Conservation (phyloP, 2,329 filamentous ascomycete genomes). For the Chrysoporthe deuterocubensis region DNA sequence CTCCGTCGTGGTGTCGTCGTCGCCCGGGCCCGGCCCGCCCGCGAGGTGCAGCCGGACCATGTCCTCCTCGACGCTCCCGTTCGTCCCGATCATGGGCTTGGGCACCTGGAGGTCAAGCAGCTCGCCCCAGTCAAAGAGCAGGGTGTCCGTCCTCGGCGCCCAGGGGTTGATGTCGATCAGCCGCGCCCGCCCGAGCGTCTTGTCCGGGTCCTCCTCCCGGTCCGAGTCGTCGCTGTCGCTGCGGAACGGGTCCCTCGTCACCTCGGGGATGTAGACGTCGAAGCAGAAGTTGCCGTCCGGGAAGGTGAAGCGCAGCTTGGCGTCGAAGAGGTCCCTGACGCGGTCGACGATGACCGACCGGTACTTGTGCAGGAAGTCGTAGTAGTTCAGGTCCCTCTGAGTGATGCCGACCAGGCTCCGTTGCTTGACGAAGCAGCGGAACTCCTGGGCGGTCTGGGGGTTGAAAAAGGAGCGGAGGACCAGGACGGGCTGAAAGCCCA, state of each 20-base stretch:
- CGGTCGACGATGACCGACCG: constrained; percentile 67
- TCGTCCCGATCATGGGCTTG: constrained; percentile 56
- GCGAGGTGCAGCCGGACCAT: constrained; percentile 28
- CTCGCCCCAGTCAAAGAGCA: constrained; percentile 90
- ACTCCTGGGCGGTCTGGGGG: constrained; percentile 89
- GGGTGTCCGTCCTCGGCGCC: constrained; percentile 84
- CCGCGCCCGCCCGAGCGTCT: constrained; percentile 74
- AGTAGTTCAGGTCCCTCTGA: constrained; percentile 90
- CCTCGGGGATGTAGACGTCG: constrained; percentile 87
- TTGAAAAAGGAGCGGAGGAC: constrained; percentile 87
- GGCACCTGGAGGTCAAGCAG: constrained; percentile 73
- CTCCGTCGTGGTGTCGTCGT: constrained; percentile 40
- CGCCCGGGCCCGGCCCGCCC: constrained; percentile 38
- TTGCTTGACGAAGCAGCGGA: constrained; percentile 91
- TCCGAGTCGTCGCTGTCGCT: constrained; percentile 47
- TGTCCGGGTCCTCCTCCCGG: constrained; percentile 44
- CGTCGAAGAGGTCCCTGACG: constrained; percentile 77
- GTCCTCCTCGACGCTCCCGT: constrained; percentile 34
- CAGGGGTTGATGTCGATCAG: constrained; percentile 96
- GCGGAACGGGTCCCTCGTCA: constrained; percentile 31
- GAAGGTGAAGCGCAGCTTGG: constrained; percentile 75
- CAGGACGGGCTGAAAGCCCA: constrained; percentile 72
- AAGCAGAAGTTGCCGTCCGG: constrained; percentile 85
- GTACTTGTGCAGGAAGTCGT: constrained; percentile 74
- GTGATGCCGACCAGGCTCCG: constrained; percentile 79